Evolutionary conservation across 129 eudicot species (phyloP).

Genomic region (Rutidosis leptorrhynchoides): DNA sequence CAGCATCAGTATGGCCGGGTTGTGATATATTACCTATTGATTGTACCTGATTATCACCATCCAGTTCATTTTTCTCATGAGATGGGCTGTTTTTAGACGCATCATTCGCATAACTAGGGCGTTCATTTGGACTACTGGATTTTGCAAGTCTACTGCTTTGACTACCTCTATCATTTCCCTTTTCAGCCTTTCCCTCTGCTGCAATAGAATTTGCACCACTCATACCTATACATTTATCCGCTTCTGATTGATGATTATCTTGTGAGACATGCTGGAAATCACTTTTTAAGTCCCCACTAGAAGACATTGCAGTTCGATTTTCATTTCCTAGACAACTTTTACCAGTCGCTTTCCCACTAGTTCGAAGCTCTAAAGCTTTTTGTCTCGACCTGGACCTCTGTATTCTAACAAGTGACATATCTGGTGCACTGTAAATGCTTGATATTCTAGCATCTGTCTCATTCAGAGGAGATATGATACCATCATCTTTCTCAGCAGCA

Average conservation of each 20-base stretch:
- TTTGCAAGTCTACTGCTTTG: constrained; percentile 32
- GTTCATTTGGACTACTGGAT: constrained; percentile 36
- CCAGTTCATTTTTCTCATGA: constrained; percentile 23
- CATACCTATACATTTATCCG: constrained; percentile 26
- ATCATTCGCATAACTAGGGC: constrained; percentile 23
- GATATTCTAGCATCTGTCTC: constrained; percentile 48
- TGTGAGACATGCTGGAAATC: constrained; percentile 31
- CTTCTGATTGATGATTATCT: constrained; percentile 24
- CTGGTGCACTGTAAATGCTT: constrained; percentile 44
- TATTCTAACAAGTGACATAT: constrained; percentile 64
- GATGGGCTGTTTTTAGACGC: constrained; percentile 22
- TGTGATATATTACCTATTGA: constrained; percentile 19
- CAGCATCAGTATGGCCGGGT: constrained; percentile 25
- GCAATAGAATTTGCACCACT: constrained; percentile 22
- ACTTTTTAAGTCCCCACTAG: constrained; percentile 28
- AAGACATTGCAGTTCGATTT: constrained; percentile 27
- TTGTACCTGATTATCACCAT: constrained; percentile 18
- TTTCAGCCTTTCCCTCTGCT: constrained; percentile 23
- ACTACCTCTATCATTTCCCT: constrained; percentile 25
- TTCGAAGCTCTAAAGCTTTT: constrained; percentile 84
- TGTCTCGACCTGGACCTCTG: constrained; percentile 91
- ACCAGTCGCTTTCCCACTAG: constrained; percentile 45
- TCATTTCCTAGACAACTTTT: constrained; percentile 41
- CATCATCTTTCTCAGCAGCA: constrained; percentile 39
- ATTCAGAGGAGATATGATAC: constrained; percentile 47